Conservation (phyloP, 169 alveolate genomes). For the Cryptosporidium muris region DNA sequence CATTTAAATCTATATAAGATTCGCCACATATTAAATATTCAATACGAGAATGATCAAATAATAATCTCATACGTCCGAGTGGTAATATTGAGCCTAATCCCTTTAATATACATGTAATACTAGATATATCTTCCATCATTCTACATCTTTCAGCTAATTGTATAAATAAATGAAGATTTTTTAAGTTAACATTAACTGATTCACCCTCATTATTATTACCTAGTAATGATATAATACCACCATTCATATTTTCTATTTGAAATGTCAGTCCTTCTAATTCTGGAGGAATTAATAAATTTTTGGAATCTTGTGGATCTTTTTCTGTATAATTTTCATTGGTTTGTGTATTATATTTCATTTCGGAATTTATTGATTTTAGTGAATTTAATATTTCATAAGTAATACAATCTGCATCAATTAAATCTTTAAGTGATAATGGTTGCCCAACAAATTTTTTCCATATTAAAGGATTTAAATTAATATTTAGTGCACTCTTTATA, state of each 20-base stretch:
- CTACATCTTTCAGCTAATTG: slow-evolving; percentile 83
- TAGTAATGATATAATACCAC: slow-evolving; percentile 27
- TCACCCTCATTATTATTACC: slow-evolving; percentile 9
- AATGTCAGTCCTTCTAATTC: slow-evolving; percentile 68
- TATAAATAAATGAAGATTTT: slow-evolving; percentile 81
- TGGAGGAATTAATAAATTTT: not conserved
- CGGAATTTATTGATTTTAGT: slow-evolving; percentile 76
- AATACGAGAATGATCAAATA: slow-evolving; percentile 81
- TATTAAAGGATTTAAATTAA: slow-evolving; percentile 85
- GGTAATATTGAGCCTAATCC: slow-evolving; percentile 90
- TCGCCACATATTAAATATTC: slow-evolving; percentile 91
- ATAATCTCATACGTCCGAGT: slow-evolving; percentile 86
- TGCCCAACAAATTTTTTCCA: slow-evolving; percentile 85
- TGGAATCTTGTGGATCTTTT: not conserved
- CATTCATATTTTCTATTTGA: slow-evolving; percentile 67
- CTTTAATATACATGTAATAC: slow-evolving; percentile 79
- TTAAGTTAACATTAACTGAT: slow-evolving; percentile 79
- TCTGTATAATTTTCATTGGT: slow-evolving; percentile 28
- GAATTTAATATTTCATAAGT: slow-evolving; percentile 85
- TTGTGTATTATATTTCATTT: slow-evolving; percentile 67
- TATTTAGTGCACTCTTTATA: slow-evolving; percentile 85
- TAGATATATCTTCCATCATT: slow-evolving; percentile 82
- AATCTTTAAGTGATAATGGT: slow-evolving; percentile 78
- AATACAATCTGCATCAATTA: slow-evolving; percentile 83
- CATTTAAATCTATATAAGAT: slow-evolving; percentile 83